These are phyloP conservation scores for Pseudogymnoascus sp. DNA, from an alignment of 2,329 filamentous ascomycete genomes.

Conservation along the genomic window DNA sequence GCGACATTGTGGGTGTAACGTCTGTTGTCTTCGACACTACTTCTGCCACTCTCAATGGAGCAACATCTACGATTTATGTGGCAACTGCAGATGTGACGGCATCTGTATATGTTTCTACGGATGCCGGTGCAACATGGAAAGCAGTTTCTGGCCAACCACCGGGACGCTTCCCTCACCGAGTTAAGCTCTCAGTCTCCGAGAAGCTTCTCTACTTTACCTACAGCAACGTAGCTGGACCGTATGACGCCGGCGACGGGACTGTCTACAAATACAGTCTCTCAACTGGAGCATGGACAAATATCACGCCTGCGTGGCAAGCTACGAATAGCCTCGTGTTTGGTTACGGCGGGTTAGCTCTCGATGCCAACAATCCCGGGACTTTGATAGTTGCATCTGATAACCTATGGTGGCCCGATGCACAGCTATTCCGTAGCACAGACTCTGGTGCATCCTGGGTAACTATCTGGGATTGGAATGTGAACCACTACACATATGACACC, in stretches of 20 bases:
- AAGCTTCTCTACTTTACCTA: slow-evolving; percentile 49
- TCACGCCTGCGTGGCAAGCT: slow-evolving; percentile 43
- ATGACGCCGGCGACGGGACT: slow-evolving; percentile 46
- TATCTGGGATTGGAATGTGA: slow-evolving; percentile 44
- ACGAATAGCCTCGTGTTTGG: slow-evolving; percentile 40
- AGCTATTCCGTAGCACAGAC: slow-evolving; percentile 48
- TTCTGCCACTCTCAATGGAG: slow-evolving; percentile 36
- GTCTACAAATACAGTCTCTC: slow-evolving; percentile 48
- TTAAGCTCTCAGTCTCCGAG: slow-evolving; percentile 42
- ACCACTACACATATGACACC: slow-evolving; percentile 41
- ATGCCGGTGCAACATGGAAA: slow-evolving; percentile 46
- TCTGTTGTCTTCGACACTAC: slow-evolving; percentile 51
- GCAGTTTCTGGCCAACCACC: slow-evolving; percentile 43
- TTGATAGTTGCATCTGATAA: slow-evolving; percentile 50
- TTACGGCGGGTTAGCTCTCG: slow-evolving; percentile 48
- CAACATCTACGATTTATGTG: slow-evolving; percentile 50
- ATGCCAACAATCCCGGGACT: slow-evolving; percentile 46
- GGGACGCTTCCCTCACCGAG: slow-evolving; percentile 47
- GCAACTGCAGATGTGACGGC: slow-evolving; percentile 47
- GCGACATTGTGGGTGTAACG: slow-evolving; percentile 40
- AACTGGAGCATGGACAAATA: slow-evolving; percentile 44
- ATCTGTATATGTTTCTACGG: slow-evolving; percentile 46
- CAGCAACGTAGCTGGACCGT: slow-evolving; percentile 47
- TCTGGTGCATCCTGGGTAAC: slow-evolving; percentile 40
- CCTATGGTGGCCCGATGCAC: slow-evolving; percentile 52